A percentile compares a stretch with the other conserved stretches of the same genome.
Evolutionary conservation across 2,329 filamentous ascomycete species (phyloP).

Genomic region (Aspergillus sp.): DNA sequence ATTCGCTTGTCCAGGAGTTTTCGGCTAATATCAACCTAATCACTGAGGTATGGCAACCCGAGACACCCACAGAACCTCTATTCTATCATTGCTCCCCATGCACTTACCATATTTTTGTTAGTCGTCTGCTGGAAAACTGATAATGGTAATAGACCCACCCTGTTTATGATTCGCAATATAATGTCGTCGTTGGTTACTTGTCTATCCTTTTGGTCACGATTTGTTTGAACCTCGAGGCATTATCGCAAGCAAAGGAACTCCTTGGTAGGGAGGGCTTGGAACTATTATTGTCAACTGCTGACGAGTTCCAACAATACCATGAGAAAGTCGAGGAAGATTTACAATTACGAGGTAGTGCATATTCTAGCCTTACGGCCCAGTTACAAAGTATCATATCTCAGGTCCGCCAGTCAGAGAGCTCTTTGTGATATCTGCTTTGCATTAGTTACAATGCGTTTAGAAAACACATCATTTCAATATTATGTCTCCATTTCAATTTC

Average conservation of each 20-base stretch:
- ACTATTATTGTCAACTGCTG: constrained; percentile 50
- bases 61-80: neutral
- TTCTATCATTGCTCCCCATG: neutral
- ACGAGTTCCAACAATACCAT: constrained; percentile 57
- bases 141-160: constrained; percentile 40
- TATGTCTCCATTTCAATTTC: too few species aligned
- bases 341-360: constrained; percentile 41
- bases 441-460: neutral
- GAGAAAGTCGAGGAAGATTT: constrained; percentile 50
- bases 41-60: constrained; percentile 55
- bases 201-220: constrained; percentile 78
- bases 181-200: constrained; percentile 80
- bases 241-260: constrained; percentile 34
- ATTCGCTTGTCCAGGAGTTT: constrained; percentile 59
- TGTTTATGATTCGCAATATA: constrained; percentile 64
- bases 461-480: too few species aligned
- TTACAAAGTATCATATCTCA: constrained; percentile 48
- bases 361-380: constrained; percentile 47
- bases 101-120: constrained; percentile 5
- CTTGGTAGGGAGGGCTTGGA: constrained; percentile 45
- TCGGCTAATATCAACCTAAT: constrained; percentile 59
- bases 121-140: neutral
- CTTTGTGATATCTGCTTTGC: neutral
- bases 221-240: constrained; percentile 51
- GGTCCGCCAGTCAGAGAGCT: constrained; percentile 17